Evolutionary conservation across 2,329 filamentous ascomycete species (phyloP), one percentile per base, ranked within the genome.

Genomic region (Zopfia rhizophila): DNA sequence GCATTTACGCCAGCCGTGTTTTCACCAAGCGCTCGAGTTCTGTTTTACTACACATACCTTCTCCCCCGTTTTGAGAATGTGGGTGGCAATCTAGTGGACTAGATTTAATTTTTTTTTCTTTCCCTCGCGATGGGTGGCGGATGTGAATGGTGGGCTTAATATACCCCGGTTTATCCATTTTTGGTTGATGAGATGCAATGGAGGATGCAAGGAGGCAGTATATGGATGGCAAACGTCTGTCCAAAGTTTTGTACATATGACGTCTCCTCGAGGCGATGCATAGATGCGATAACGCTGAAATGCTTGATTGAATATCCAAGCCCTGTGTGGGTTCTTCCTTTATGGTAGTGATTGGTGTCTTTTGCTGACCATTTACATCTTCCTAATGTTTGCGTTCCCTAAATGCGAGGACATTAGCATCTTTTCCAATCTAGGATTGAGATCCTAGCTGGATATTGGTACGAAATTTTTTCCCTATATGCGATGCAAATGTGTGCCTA

Each of bases 21-120:
- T 25, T 53, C 36, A 36, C 43, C 24, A 27, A n/a, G n/a, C n/a
- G 12, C 30, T 33, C 18, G 11, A 19, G 12, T 33, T 39, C 23
- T 24, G 32, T 48, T 38, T 40, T 51, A 41, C 31, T 53, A 53
- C 52, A 53, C 5, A 39, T 39, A 10, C 21, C 7, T 42, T 42
- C 44, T 47, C 30, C 18, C 40, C 37, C 51, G 62, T 65, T 61
- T 61, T 56, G 63, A 55, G 48, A 59, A 53, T 54, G 49, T 24
- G 46, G 41, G 10, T 45, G 28, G 46, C 30, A 51, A 55, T 52
- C 48, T 49, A 49, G n/a, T 59, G 43, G 56, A 57, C 53, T 62
- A 58, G 58, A 62, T 63, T 55, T 66, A 65, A 65, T 65, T 50
- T 59, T 45, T 58, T 39, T 45, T 28, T 47, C n/a, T 27, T 27